phyloP scores from a whole-genome alignment of 179 eudicot genomes.

The Camellia oleifera region DNA sequence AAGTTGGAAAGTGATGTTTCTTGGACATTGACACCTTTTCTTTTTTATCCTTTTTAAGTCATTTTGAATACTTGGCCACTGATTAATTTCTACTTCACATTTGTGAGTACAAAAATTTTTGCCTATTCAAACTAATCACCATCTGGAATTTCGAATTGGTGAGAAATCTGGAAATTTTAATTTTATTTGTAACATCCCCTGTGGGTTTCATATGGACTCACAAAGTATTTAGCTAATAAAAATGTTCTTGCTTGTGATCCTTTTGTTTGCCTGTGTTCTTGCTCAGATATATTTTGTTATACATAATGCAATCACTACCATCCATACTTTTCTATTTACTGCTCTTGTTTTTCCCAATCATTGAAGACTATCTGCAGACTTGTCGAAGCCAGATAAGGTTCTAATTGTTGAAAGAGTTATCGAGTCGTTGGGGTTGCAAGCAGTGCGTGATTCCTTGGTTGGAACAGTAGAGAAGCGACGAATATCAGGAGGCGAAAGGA shows the following conservation, averaged over 20 bases:
- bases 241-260: background rate
- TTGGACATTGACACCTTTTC: background rate
- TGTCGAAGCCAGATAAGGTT: slow-evolving; percentile 69
- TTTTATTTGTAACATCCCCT: background rate
- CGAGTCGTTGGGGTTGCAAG: slow-evolving; percentile 80
- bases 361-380: slow-evolving; percentile 65
- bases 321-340: slow-evolving; percentile 11
- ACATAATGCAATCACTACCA: background rate
- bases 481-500: slow-evolving; percentile 94
- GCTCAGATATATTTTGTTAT: background rate
- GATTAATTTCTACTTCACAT: background rate
- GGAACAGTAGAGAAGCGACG: slow-evolving; percentile 98
- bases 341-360: slow-evolving; percentile 11
- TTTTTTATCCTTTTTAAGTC: background rate
- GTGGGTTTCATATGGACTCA: background rate
- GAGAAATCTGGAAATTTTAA: background rate
- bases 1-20: background rate
- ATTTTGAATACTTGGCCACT: background rate
- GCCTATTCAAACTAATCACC: background rate
- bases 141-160: background rate
- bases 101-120: background rate
- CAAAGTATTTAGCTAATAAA: background rate
- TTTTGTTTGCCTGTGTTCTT: background rate
- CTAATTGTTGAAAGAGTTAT: slow-evolving; percentile 87
- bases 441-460: slow-evolving; percentile 72